phyloP scores from a whole-genome alignment of 805 yeast genomes.

The Candida ortonii region DNA sequence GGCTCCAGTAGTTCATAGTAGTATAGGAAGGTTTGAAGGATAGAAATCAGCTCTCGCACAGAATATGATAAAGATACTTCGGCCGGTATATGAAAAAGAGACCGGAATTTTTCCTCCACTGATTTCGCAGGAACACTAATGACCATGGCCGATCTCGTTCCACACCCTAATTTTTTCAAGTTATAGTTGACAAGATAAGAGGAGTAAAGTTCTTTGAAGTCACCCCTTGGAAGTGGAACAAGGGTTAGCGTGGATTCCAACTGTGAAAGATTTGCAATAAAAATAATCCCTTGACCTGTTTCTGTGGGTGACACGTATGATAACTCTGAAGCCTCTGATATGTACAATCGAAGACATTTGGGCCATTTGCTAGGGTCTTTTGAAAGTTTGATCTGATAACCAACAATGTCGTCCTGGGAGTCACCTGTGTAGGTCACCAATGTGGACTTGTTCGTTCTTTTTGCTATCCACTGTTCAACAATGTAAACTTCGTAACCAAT shows the following conservation, averaged over 20 bases:
- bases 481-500: constrained; percentile 85
- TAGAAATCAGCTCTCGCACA: constrained; percentile 65
- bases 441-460: constrained; percentile 61
- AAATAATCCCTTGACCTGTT: constrained; percentile 58
- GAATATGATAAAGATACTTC: constrained; percentile 61
- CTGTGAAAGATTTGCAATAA: constrained; percentile 79
- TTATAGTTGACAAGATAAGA: constrained; percentile 72
- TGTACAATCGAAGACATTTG: constrained; percentile 50
- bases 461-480: constrained; percentile 92
- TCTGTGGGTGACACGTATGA: constrained; percentile 64
- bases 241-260: constrained; percentile 66
- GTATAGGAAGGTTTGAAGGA: constrained; percentile 72
- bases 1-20: constrained; percentile 75
- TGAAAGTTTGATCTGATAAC: constrained; percentile 52
- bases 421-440: constrained; percentile 88
- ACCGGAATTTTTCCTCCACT: constrained; percentile 75
- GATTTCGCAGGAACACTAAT: constrained; percentile 73
- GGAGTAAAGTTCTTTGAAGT: constrained; percentile 42
- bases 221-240: constrained; percentile 65
- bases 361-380: constrained; percentile 50
- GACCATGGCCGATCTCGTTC: constrained; percentile 78
- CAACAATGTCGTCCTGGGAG: constrained; percentile 57
- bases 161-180: constrained; percentile 73
- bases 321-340: constrained; percentile 62
- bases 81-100: constrained; percentile 59